Evolutionary conservation across 1,284 basidiomycete genomes (phyloP), one percentile per base, ranked within the genome.

Genomic region (Boletus mariae): DNA sequence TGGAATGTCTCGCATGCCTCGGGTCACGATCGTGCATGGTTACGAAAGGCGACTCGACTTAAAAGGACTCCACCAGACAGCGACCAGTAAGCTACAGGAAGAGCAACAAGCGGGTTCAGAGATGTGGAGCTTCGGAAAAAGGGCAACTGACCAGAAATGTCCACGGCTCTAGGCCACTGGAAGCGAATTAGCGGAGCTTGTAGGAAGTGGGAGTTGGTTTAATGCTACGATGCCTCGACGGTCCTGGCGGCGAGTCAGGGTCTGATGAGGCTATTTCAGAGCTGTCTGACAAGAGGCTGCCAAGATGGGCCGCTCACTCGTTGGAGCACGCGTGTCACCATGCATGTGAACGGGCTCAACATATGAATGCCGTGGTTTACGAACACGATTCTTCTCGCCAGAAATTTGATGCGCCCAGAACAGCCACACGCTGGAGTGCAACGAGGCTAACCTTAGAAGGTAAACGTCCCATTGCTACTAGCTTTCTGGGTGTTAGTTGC

Each of bases 91-190:
- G 35, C 50, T 46, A 40, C 31, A 20, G 15, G 4, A 29, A 38
- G 17, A 45, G 29, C 17, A 29, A 25, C 45, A 4, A 38, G 15
- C 41, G 1, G 10, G 44, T 34, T 29, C 2, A 49, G 38, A 47
- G 5, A 28, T 44, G 37, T 26, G 6, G 32, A 9, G 31, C 26
- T 45, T 23, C 17, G 17, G 28, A n/a, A 46, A 51, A 40, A 23
- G 37, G 35, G n/a, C 10, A 13, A 62, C 59, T 43, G 8, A 64
- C 64, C 45, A 40, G 44, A 17, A 17, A 26, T 8, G 13, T 7
- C n/a, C 7, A 28, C n/a, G 31, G 31, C 11, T 31, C 11, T 12
- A 31, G 5, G 11, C 31, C 31, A 31, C 31, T 12, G 31, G 11
- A 2, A 31, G 11, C 11, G 8, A 31, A 20, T 20, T 20, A 20